Evolutionary conservation across 495 filamentous ascomycete genomes (phyloP), one percentile per base, ranked within the genome.

Genomic region (Amniculicola lignicola): DNA sequence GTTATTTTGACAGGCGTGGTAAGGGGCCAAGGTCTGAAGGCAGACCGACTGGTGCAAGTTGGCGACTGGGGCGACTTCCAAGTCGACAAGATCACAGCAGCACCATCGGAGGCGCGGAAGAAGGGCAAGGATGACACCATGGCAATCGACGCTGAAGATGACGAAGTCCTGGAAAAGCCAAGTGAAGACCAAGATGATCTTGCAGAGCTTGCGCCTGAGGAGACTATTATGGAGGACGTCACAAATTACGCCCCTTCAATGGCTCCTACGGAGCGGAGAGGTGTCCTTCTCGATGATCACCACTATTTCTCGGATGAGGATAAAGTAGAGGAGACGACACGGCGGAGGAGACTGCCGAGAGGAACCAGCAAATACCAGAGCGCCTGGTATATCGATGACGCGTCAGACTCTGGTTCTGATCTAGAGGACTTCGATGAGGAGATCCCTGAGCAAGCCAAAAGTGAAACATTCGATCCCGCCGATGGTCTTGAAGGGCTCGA

Each of bases 261-360:
- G n/a, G 77, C 77, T 2, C 72, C 77, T 14, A 75, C 77, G 3
- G 72, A 75, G 78, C 63, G 84, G 41, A 83, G 81, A 70, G 92
- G 92, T 40, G 93, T 98, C 3, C 75, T 98, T 36, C 77, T 98
- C 24, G 93, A 98, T 59, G 91, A 95, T 57, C 92, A 98, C 70
- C 93, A 96, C 66, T 98, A 98, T 72, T 98, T 96, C 67, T 92
- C 90, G 2, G 93, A 97, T 44, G 89, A 95, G 15, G 87, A 94
- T 19, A 74, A 79, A n/a, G 74, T 79, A 54, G 73, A 79, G 4
- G 33, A 16, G 25, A 79, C 82, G 2, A 57, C 74, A 11, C 66
- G 69, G 37, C 88, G 89, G 3, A 94, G 86, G 72, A 81, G 80
- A 60, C 69, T 98, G 18, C 93, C 93, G 0, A 87, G 84, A 68